These are phyloP conservation scores for Colletotrichum sp. DNA, from an alignment of 2,329 filamentous ascomycete genomes.

Conservation along the genomic window DNA sequence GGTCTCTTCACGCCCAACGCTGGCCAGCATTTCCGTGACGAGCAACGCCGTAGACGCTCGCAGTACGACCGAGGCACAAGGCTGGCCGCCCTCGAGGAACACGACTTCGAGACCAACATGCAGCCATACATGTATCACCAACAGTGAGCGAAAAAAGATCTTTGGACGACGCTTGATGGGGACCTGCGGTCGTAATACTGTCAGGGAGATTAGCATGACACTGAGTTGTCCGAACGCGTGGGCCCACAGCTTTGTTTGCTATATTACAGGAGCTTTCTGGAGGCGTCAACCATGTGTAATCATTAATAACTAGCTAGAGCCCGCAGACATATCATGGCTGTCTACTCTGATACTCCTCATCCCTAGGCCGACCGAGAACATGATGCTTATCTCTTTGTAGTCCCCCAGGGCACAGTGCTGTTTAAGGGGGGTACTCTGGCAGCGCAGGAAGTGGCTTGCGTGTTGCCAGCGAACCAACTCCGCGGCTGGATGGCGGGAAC, in stretches of 20 bases:
- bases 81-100: constrained; percentile 70
- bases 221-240: not conserved
- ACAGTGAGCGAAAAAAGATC: constrained; percentile 16
- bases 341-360: not conserved
- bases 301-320: constrained; percentile 14
- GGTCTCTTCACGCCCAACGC: constrained; percentile 82
- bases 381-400: not conserved
- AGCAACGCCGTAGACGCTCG: constrained; percentile 77
- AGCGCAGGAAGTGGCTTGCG: constrained; percentile 49
- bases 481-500: constrained; percentile 6
- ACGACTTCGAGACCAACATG: constrained; percentile 52
- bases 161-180: not conserved
- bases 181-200: not conserved
- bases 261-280: constrained; percentile 18
- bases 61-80: constrained; percentile 83
- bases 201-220: not conserved
- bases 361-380: not conserved
- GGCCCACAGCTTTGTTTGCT: constrained; percentile 13
- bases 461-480: constrained; percentile 10
- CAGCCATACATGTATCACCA: constrained; percentile 32
- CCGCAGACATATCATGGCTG: constrained; percentile 10
- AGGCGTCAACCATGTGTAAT: constrained; percentile 11
- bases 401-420: not conserved
- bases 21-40: constrained; percentile 73
- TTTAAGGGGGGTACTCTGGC: constrained; percentile 34